Base-by-base conservation (phyloP, 2,329 filamentous ascomycete species). In the Fusarium solani-melongenae region DNA sequence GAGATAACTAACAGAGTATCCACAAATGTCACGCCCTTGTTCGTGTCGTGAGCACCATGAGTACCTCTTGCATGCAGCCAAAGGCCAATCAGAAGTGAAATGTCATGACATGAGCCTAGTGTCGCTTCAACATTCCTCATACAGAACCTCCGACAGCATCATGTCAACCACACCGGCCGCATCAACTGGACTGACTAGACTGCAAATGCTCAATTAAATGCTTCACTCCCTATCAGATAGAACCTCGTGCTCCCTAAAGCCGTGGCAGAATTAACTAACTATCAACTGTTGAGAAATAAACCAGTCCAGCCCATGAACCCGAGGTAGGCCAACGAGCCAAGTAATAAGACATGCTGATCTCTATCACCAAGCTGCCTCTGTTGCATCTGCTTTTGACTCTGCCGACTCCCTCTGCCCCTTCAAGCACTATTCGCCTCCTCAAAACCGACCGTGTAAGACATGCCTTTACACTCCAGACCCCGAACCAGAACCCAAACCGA, bases 381-480 rank as follows among this genome's bases (percentile, higher is more conserved):
- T 27, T 24, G 22, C 22, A 10, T 49, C 55, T 39, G 31, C 36
- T 34, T 53, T 20, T 61, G 41, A 36, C 33, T 51, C n/a, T 44
- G 20, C 20, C 12, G 39, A 44, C 39, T 15, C 39, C 39, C 39
- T 44, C 39, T 51, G 27, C 31, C 51, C 62, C 51, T 62, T 53
- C 44, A 69, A 71, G 51, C 44, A 67, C 63, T 63, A 62, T 63
- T 73, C 63, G 69, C 62, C 62, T 24, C 31, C 61, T 62, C 64
- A 72, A 51, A 51, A 62, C 46, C 60, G 39, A 74, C 62, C 38
- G 24, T 57, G 51, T 46, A 66, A 68, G 70, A 55, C 46, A 68
- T 68, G 33, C 34, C 66, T 57, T 44, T 41, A 33, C 53, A 68
- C 64, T 31, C 55, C 57, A 63, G 27, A 53, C 55, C 41, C 60